Percentiles rank a stretch among this genome's conserved stretches.
Evolutionary conservation across 2,329 filamentous ascomycete species (phyloP).

Genomic region (Ascocoryne sarcoides): DNA sequence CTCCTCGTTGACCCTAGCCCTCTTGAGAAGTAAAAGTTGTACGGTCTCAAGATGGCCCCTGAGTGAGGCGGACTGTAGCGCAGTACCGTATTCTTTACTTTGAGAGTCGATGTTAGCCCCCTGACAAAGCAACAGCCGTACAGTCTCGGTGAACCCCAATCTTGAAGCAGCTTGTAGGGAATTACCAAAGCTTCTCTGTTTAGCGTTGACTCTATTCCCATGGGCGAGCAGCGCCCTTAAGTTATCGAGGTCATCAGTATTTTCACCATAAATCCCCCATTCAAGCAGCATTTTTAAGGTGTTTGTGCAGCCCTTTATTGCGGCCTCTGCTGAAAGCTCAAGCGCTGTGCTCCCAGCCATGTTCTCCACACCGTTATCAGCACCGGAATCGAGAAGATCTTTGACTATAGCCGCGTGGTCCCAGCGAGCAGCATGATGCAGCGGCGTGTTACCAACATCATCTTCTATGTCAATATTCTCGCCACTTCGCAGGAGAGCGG

Average conservation of each 20-base stretch:
- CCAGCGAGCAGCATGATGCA: constrained; percentile 5
- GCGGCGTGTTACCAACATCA: constrained; percentile 2
- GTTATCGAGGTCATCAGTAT: no score
- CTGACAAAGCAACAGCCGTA: neutral
- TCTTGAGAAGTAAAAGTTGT: neutral
- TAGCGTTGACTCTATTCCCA: constrained; percentile 1
- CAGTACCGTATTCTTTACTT: neutral
- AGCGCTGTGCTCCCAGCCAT: neutral
- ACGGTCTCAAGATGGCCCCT: neutral
- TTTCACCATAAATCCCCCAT: no score
- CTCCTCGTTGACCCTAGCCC: neutral
- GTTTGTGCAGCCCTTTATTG: no score
- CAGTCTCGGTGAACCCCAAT: no score
- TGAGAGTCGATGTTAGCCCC: neutral
- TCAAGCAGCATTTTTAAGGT: no score
- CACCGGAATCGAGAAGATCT: constrained; percentile 6
- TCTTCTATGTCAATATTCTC: constrained; percentile 3
- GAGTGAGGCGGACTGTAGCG: neutral
- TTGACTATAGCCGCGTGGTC: constrained; percentile 4
- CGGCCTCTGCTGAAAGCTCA: neutral
- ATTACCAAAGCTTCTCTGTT: neutral
- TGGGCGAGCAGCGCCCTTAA: constrained; percentile 9
- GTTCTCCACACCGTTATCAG: constrained; percentile 1
- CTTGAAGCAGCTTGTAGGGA: neutral
- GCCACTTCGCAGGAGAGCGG: neutral